A percentile compares a stretch with the other conserved stretches of the same genome.
Conservation (phyloP, 768 basidiomycete species). For the Kwoniella mangroviensis region DNA sequence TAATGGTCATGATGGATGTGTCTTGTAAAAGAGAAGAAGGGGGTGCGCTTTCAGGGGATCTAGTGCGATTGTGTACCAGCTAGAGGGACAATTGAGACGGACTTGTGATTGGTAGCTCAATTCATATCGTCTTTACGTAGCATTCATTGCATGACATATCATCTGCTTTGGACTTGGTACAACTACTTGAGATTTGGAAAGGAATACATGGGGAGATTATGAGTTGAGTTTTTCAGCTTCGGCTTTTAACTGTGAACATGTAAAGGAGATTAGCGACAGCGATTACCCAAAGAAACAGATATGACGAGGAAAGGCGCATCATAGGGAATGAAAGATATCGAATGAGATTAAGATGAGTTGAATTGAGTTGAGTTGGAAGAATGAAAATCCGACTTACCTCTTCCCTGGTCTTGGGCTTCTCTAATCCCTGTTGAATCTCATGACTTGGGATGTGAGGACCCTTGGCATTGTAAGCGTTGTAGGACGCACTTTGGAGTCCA, state of each 20-base stretch:
- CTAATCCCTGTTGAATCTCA: constrained; percentile 48
- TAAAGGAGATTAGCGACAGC: constrained; percentile 7
- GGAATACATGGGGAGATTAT: constrained; percentile 15
- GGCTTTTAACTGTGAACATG: constrained; percentile 41
- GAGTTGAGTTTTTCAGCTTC: constrained; percentile 49
- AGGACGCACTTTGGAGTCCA: constrained; percentile 48
- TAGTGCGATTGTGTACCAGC: no score
- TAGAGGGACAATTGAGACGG: no score
- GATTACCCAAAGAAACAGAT: no score
- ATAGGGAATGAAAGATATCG: neutral
- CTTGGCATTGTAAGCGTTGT: constrained; percentile 53
- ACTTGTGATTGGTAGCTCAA: no score
- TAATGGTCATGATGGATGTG: neutral
- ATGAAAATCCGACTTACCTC: constrained; percentile 46
- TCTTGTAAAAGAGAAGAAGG: neutral
- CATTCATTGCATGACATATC: constrained; percentile 10
- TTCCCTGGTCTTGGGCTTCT: constrained; percentile 56
- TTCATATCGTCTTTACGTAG: neutral
- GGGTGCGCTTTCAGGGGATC: neutral
- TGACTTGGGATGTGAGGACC: constrained; percentile 49
- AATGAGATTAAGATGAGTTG: neutral
- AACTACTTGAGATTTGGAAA: neutral
- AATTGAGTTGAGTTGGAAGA: neutral
- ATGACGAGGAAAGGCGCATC: no score
- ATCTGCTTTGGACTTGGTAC: constrained; percentile 3